Base-by-base conservation (phyloP, 2,329 filamentous ascomycete species). In the Sclerotinia trifoliorum region DNA sequence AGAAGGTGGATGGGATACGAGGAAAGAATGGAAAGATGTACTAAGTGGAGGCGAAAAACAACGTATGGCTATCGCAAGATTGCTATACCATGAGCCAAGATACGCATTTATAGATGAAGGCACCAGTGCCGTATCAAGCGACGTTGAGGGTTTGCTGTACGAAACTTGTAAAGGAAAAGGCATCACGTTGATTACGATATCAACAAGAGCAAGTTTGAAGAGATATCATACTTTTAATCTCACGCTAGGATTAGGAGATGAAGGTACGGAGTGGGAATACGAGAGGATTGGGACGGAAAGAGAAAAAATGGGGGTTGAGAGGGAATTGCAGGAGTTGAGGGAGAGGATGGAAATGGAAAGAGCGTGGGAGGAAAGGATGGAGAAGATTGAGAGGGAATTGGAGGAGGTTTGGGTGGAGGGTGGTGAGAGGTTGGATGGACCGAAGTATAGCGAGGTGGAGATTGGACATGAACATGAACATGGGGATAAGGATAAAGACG, bases 1-100 rank as follows among this genome's bases (percentile, higher is more conserved):
- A 21, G 95, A 99, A 82, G 95, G 95, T 51, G 95, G 95, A 19
- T 98, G 93, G 93, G 93, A 99, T 77, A 95, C 93, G 5, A 87
- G 93, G 68, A 98, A 99, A 80, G 94, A 97, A 77, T 99, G 95
- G 95, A 97, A 98, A 80, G 94, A 98, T 74, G 93, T 99, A 5
- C 84, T 99, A n/a, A 94, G 90, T 72, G 95, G 95, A 51, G 95
- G 95, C 17, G 95, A 99, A 83, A 99, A 99, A 82, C 95, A 99
- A 81, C 85, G 95, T 29, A 92, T 99, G 86, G 93, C 88, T 0
- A 93, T 99, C 75, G 94, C 96, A 5, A 84, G 95, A 56, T 79
- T 99, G 62, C 82, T 98, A 52, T 99, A 99, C 77, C 95, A 99
- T 77, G 94, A 98, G 80, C 95, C 95, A 21, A 85, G 90, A 70